A percentile compares a stretch with the other conserved stretches of the same genome.
Evolutionary conservation across 805 yeast species (phyloP).

Genomic region (Yamadazyma nakazawae): DNA sequence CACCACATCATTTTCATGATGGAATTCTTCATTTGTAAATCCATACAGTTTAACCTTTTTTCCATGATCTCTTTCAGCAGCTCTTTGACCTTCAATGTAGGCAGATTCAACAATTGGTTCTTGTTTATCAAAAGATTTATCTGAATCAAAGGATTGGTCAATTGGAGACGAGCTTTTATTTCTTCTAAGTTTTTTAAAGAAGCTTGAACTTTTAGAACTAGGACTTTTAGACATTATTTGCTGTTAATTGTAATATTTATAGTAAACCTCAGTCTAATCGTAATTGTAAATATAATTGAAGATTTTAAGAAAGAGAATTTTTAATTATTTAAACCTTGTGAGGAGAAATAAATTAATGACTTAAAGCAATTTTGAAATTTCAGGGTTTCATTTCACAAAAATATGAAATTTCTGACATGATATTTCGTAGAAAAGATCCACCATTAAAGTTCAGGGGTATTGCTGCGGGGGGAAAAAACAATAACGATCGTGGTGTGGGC

Average conservation of each 20-base stretch:
- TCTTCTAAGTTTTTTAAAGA: constrained; percentile 10
- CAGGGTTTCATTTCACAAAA: constrained; percentile 7
- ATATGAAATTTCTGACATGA: neutral
- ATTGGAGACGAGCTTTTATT: neutral
- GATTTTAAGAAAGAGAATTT: neutral
- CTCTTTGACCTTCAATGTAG: constrained; percentile 19
- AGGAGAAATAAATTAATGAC: constrained; percentile 3
- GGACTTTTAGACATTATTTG: neutral
- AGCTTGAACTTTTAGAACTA: constrained; percentile 5
- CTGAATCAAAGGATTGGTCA: neutral
- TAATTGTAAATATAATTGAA: neutral
- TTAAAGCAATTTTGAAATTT: constrained; percentile 8
- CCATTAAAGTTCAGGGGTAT: neutral
- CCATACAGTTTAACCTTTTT: constrained; percentile 9
- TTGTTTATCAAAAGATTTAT: neutral
- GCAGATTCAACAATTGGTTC: constrained; percentile 15
- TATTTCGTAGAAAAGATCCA: neutral
- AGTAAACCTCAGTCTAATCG: no score
- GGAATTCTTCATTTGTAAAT: neutral
- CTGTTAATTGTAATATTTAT: neutral
- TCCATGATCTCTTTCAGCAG: constrained; percentile 16
- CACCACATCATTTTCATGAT: constrained; percentile 1
- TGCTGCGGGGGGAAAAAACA: neutral
- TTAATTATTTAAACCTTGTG: neutral
- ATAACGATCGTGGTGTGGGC: neutral